phyloP scores from a whole-genome alignment of 75 land plant species.

The Selaginella moellendorffii region DNA sequence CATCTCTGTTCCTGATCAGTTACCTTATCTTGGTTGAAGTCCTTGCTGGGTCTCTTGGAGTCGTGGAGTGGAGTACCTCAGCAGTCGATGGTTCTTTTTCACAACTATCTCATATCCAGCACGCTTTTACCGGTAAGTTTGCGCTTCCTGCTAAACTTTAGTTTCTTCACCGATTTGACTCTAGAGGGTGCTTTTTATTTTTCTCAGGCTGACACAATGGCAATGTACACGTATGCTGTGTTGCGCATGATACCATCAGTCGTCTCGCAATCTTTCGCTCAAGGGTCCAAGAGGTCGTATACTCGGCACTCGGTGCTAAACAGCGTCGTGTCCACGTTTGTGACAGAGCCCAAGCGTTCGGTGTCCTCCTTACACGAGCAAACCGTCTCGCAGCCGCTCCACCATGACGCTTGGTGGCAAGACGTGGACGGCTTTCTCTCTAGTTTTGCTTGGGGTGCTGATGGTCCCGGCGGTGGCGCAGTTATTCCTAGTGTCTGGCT shows the following conservation, averaged over 20 bases:
- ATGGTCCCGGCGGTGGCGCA: slow-evolving; percentile 20
- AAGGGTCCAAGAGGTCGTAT: not conserved
- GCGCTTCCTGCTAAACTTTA: not conserved
- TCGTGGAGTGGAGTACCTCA: slow-evolving; percentile 42
- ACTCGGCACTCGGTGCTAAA: not conserved
- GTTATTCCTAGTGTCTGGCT: slow-evolving; percentile 54
- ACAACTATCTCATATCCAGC: slow-evolving; percentile 71
- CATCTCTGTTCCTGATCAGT: slow-evolving; percentile 1
- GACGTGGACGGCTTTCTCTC: slow-evolving; percentile 82
- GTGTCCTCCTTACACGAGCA: not conserved
- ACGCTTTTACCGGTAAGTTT: slow-evolving; percentile 78
- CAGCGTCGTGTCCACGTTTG: not conserved
- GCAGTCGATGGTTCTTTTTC: slow-evolving; percentile 60
- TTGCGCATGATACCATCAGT: slow-evolving; percentile 59
- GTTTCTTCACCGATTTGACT: no score
- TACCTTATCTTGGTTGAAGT: slow-evolving; percentile 31
- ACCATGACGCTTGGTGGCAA: slow-evolving; percentile 62
- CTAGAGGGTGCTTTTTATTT: no score
- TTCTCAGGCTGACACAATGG: slow-evolving; percentile 78
- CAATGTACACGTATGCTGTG: slow-evolving; percentile 61
- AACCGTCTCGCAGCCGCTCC: slow-evolving; percentile 39
- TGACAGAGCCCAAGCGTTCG: not conserved
- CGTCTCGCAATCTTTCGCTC: slow-evolving; percentile 19
- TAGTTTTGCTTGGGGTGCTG: slow-evolving; percentile 54
- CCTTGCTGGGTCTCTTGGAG: slow-evolving; percentile 57